Evolutionary conservation across 805 yeast genomes (phyloP), one percentile per base, ranked within the genome.

Genomic region (Pichia manshurica): DNA sequence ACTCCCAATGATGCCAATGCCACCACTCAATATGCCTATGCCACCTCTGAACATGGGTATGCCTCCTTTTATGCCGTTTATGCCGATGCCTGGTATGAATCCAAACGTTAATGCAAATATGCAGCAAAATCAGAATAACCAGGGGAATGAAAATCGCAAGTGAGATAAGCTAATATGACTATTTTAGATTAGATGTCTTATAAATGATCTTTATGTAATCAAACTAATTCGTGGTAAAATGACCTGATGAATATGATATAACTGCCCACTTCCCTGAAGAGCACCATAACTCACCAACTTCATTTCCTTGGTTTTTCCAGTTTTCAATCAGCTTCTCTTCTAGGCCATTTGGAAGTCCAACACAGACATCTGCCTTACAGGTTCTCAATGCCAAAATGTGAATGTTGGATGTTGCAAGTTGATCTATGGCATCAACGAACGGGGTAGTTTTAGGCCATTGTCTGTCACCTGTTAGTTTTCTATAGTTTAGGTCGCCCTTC

Each of bases 261-360:
- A 93, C 96, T 1, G 99, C 99, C 81, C 93, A 93, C 64, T 87
- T 85, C 49, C 99, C 99, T 51, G 87, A 78, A 55, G 87, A 74
- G 42, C 83, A 75, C 99, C 99, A 93, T 53, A 82, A 78, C 40
- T 79, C 79, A 22, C 86, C 87, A 44, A 71, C 64, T 50, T 82
- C 82, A 51, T 84, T 79, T 0, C 86, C 82, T 60, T 67, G 68
- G 34, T 66, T 60, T 63, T 58, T 71, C 77, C 85, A 90, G 38
- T 68, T 66, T 48, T 74, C 65, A 39, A 78, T 73, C 53, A 91
- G 73, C 59, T 79, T 73, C 56, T 83, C 89, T 55, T 85, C 86
- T 37, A 78, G 68, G 3, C 96, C 96, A 35, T 71, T 74, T 4
- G 75, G 73, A 53, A 93, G 75, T 1, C 95, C 98, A 36, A 87